Evolutionary conservation across 2,329 filamentous ascomycete species (phyloP).

Genomic region (Diplodia seriata): DNA sequence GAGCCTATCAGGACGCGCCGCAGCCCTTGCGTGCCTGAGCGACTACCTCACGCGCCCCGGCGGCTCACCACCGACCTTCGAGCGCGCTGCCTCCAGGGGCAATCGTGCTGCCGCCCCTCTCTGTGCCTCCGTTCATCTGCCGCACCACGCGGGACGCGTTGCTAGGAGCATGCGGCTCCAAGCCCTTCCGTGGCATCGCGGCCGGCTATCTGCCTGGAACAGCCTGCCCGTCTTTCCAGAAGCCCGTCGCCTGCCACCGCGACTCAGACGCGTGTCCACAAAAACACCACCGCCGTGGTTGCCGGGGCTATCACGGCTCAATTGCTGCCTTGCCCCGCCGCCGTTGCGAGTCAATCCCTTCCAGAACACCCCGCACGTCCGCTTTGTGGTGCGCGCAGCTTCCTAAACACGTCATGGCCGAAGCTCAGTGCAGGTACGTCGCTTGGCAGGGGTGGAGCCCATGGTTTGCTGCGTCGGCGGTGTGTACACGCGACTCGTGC

Average conservation of each 20-base stretch:
- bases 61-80: slow-evolving; percentile 7
- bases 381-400: slow-evolving; percentile 10
- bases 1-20: slow-evolving; percentile 30
- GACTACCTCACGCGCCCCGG: not conserved
- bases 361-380: slow-evolving; percentile 29
- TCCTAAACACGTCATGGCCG: slow-evolving; percentile 30
- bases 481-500: slow-evolving; percentile 23
- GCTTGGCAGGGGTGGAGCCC: slow-evolving; percentile 28
- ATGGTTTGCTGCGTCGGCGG: slow-evolving; percentile 16
- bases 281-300: slow-evolving; percentile 27
- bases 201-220: not conserved
- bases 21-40: slow-evolving; percentile 23
- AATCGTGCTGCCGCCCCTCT: not conserved
- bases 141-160: not conserved
- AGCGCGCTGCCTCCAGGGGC: not conserved
- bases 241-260: not conserved
- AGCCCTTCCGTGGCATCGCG: not conserved
- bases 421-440: slow-evolving; percentile 25
- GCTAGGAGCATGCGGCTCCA: not conserved
- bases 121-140: not conserved
- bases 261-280: slow-evolving; percentile 13
- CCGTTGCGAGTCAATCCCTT: slow-evolving; percentile 20
- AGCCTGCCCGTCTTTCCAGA: slow-evolving; percentile 11
- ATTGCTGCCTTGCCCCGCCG: slow-evolving; percentile 19
- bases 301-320: slow-evolving; percentile 25